Conservation (phyloP, 2,329 filamentous ascomycete genomes). For the Aspergillus vadensis region DNA sequence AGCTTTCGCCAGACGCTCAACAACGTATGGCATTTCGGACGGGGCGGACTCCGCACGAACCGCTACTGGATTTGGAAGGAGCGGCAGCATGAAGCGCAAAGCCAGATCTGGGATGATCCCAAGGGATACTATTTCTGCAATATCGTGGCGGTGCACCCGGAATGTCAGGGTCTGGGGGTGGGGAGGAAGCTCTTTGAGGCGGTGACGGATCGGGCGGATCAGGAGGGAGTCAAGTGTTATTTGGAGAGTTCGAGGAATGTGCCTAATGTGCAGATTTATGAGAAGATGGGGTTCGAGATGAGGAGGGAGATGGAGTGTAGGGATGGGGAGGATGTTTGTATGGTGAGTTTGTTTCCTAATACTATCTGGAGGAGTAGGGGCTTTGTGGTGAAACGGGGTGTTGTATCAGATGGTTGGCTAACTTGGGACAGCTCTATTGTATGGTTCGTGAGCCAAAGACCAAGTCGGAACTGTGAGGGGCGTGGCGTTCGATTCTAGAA, state of each 20-base stretch:
- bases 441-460: constrained; percentile 23
- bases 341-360: constrained; percentile 39
- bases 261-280: constrained; percentile 73
- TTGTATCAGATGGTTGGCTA: neutral
- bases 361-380: neutral
- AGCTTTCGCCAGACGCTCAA: constrained; percentile 66
- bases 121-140: constrained; percentile 78
- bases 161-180: constrained; percentile 66
- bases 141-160: constrained; percentile 71
- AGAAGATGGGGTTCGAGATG: constrained; percentile 68
- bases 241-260: constrained; percentile 68
- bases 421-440: constrained; percentile 20
- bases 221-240: constrained; percentile 66
- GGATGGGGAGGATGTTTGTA: constrained; percentile 61
- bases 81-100: constrained; percentile 65
- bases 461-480: neutral
- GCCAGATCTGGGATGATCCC: constrained; percentile 65
- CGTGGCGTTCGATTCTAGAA: neutral
- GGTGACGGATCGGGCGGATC: constrained; percentile 66
- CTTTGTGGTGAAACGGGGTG: neutral
- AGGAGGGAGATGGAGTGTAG: constrained; percentile 67
- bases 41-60: constrained; percentile 66
- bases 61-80: constrained; percentile 76
- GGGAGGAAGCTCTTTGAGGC: constrained; percentile 65
- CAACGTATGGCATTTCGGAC: constrained; percentile 65